phyloP scores from a whole-genome alignment of 1,284 basidiomycete species.

The Phellopilus nigrolimitatus region DNA sequence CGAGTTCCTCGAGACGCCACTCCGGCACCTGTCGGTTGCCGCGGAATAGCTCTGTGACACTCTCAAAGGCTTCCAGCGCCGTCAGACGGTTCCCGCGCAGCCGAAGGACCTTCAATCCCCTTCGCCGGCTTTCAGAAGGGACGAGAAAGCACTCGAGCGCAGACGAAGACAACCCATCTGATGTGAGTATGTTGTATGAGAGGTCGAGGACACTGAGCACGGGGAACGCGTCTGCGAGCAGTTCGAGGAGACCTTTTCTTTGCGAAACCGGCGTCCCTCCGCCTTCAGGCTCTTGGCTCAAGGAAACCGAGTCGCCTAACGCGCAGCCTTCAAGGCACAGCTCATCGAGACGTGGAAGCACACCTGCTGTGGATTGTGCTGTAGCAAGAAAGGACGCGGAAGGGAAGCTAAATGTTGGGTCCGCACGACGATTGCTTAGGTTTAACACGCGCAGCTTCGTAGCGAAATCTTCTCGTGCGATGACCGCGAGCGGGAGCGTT shows the following conservation, averaged over 20 bases:
- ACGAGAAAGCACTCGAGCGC: slow-evolving; percentile 48
- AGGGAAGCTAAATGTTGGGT: slow-evolving; percentile 57
- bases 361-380: slow-evolving; percentile 29
- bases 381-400: slow-evolving; percentile 23
- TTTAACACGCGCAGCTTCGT: slow-evolving; percentile 53
- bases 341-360: slow-evolving; percentile 65
- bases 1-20: slow-evolving; percentile 76
- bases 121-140: slow-evolving; percentile 29
- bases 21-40: slow-evolving; percentile 54
- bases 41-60: slow-evolving; percentile 55
- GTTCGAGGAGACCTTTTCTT: slow-evolving; percentile 49
- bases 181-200: slow-evolving; percentile 65
- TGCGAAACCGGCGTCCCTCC: slow-evolving; percentile 36
- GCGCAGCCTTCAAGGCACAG: slow-evolving; percentile 67
- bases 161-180: slow-evolving; percentile 42
- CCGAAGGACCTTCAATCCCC: slow-evolving; percentile 58
- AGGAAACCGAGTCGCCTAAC: slow-evolving; percentile 49
- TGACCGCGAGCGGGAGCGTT: slow-evolving; percentile 58
- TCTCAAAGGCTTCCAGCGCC: slow-evolving; percentile 56
- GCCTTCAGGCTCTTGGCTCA: slow-evolving; percentile 29
- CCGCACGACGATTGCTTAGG: slow-evolving; percentile 60
- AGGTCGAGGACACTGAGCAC: slow-evolving; percentile 61
- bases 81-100: slow-evolving; percentile 62
- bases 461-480: slow-evolving; percentile 57
- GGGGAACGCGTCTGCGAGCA: slow-evolving; percentile 63